Conservation (phyloP, 1,284 basidiomycete genomes). For the Binderoboletus segoi region DNA sequence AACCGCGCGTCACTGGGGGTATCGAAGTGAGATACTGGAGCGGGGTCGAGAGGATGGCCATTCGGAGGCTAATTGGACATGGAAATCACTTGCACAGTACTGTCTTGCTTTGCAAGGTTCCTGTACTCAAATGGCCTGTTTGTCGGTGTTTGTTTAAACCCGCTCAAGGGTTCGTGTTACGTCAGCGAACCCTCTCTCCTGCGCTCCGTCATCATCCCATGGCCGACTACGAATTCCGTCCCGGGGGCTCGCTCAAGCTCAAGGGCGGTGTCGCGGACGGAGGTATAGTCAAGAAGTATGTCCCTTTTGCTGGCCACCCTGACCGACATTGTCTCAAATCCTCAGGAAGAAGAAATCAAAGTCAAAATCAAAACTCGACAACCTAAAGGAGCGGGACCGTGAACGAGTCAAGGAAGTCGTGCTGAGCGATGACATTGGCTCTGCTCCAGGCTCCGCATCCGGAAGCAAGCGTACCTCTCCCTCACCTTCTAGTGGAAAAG, state of each 20-base stretch:
- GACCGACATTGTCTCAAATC: slow-evolving; percentile 18
- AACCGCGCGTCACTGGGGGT: slow-evolving; percentile 78
- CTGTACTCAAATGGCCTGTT: slow-evolving; percentile 23
- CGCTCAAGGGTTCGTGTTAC: slow-evolving; percentile 24
- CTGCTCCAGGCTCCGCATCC: slow-evolving; percentile 47
- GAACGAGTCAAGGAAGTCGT: slow-evolving; percentile 54
- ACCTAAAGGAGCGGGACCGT: slow-evolving; percentile 41
- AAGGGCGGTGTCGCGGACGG: slow-evolving; percentile 81
- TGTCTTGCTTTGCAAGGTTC: background rate
- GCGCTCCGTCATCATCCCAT: slow-evolving; percentile 40
- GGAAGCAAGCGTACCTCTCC: slow-evolving; percentile 64
- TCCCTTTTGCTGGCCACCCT: slow-evolving; percentile 18
- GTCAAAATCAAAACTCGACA: slow-evolving; percentile 51
- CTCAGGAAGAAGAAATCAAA: slow-evolving; percentile 86
- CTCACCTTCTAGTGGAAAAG: slow-evolving; percentile 45
- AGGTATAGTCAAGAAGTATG: slow-evolving; percentile 81
- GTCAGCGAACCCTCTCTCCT: slow-evolving; percentile 28
- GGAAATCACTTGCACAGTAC: slow-evolving; percentile 2
- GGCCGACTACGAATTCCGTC: slow-evolving; percentile 85
- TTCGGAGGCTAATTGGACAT: slow-evolving; percentile 34
- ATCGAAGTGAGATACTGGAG: slow-evolving; percentile 67
- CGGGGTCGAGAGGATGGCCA: slow-evolving; percentile 77
- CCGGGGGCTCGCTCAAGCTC: slow-evolving; percentile 88
- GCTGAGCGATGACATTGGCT: slow-evolving; percentile 48
- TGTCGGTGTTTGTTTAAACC: slow-evolving; percentile 22